These are phyloP conservation scores for Eutypella sp. DNA, from an alignment of 2,329 filamentous ascomycete species.

Conservation along the genomic window DNA sequence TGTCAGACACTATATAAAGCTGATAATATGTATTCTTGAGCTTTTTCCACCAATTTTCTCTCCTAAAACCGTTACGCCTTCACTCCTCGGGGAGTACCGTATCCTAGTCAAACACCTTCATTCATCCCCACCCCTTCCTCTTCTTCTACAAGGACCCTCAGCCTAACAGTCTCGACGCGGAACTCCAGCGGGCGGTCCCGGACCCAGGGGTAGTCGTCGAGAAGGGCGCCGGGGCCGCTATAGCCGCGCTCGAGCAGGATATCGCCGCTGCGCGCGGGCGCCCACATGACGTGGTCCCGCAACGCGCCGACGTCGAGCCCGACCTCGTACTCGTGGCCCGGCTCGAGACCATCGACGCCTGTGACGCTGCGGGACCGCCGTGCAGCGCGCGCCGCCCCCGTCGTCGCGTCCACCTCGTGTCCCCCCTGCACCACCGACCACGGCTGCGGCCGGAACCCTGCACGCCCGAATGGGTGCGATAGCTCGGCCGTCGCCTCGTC, in stretches of 20 bases:
- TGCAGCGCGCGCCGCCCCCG: neutral
- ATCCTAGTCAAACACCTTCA: too few relatives aligned
- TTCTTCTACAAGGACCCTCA: conserved; percentile 2
- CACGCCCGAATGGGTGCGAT: neutral
- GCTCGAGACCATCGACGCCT: conserved; percentile 1
- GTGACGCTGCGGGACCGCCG: neutral
- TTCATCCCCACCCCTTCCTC: too few relatives aligned
- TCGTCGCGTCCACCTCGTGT: conserved; percentile 1
- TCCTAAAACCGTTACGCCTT: too few relatives aligned
- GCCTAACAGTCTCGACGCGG: neutral
- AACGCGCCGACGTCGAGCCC: neutral
- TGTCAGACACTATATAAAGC: too few relatives aligned
- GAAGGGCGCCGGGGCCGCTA: neutral
- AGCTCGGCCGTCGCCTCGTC: neutral
- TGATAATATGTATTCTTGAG: too few relatives aligned
- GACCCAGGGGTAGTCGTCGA: conserved; percentile 3
- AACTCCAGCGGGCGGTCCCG: conserved; percentile 3
- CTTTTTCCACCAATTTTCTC: too few relatives aligned
- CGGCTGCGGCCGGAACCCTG: neutral
- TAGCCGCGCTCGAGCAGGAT: conserved; percentile 4
- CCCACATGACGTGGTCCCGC: neutral
- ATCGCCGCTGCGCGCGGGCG: conserved; percentile 1
- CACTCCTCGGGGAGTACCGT: too few relatives aligned
- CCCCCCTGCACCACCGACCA: conserved; percentile 1
- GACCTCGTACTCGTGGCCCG: conserved; percentile 3